Percentiles rank a stretch among this genome's conserved stretches.
Evolutionary conservation across 2,329 filamentous ascomycete species (phyloP).

Genomic region (Sclerotinia glacialis): DNA sequence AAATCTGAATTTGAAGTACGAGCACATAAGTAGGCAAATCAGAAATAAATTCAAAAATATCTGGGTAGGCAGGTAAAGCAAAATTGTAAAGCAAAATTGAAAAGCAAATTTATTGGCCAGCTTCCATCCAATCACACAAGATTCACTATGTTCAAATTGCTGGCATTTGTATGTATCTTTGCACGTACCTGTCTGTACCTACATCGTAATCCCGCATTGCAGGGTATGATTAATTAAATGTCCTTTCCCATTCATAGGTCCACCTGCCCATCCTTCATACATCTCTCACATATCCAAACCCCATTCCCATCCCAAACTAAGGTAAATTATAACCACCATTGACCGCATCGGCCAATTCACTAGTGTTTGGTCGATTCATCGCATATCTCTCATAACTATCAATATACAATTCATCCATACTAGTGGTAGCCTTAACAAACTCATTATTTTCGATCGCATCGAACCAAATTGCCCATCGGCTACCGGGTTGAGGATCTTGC

Average conservation of each 20-base stretch:
- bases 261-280: neutral
- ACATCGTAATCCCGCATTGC: neutral
- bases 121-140: no score
- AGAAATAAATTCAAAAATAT: no score
- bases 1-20: no score
- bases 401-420: conserved; percentile 55
- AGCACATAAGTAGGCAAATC: no score
- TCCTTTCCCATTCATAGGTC: neutral
- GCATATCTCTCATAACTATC: conserved; percentile 70
- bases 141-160: no score
- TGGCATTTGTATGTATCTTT: no score
- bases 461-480: conserved; percentile 42
- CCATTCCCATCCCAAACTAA: conserved; percentile 11
- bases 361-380: conserved; percentile 58
- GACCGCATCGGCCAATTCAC: conserved; percentile 56
- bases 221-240: neutral
- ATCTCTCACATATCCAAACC: neutral
- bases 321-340: conserved; percentile 49
- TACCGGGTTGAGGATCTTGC: conserved; percentile 40
- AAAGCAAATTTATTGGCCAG: no score
- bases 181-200: neutral
- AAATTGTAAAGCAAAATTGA: no score
- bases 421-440: conserved; percentile 42
- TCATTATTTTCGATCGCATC: conserved; percentile 42
- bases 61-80: no score